These are phyloP conservation scores for Botryosphaeria dothidea DNA, from an alignment of 2,329 filamentous ascomycete species.

Conservation along the genomic window DNA sequence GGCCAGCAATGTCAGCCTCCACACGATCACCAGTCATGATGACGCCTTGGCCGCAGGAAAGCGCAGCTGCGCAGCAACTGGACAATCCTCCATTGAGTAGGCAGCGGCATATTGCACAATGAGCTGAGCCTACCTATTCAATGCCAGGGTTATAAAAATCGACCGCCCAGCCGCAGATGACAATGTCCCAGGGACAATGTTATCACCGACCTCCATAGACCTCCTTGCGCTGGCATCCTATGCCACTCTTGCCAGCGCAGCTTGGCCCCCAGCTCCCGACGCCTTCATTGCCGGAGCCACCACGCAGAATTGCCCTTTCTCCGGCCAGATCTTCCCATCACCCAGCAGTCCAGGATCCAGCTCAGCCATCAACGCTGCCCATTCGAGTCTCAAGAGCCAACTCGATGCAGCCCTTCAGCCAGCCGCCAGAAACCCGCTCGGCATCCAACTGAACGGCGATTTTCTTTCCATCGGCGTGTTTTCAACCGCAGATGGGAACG, in stretches of 20 bases:
- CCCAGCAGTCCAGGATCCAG: conserved; percentile 9
- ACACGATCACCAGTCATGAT: no score
- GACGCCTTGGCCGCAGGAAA: no score
- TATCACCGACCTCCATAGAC: not conserved
- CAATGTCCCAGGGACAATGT: not conserved
- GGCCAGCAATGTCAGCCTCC: no score
- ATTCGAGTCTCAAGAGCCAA: conserved; percentile 4
- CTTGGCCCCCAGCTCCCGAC: not conserved
- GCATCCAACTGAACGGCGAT: conserved; percentile 22
- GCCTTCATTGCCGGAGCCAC: not conserved
- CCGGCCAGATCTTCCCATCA: conserved; percentile 19
- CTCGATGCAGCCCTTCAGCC: not conserved
- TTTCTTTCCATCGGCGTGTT: conserved; percentile 45
- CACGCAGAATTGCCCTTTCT: conserved; percentile 17
- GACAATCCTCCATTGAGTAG: no score
- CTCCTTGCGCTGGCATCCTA: not conserved
- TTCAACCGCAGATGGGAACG: conserved; percentile 21
- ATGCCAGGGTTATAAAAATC: no score
- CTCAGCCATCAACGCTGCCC: conserved; percentile 15
- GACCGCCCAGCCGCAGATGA: no score
- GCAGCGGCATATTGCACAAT: no score
- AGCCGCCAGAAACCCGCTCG: not conserved
- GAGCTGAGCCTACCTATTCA: no score
- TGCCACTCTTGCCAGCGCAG: not conserved
- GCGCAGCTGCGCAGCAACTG: no score